Evolutionary conservation across 805 yeast genomes (phyloP), one percentile per base, ranked within the genome.

Genomic region (Starmerella powellii): DNA sequence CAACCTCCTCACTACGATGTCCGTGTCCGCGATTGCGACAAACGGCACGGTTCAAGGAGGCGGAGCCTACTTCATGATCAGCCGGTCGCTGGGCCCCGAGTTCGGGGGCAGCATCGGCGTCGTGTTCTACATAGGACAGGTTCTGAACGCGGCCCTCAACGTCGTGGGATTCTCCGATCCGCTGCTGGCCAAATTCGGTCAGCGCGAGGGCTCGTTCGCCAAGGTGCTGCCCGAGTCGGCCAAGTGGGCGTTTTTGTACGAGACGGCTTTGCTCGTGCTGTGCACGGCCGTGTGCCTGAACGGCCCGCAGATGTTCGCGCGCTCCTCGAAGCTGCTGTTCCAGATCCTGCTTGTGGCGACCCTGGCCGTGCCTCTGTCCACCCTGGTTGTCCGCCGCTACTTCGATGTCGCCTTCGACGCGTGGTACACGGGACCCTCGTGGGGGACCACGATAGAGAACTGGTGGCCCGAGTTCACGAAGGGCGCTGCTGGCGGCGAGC

Each of bases 21-120:
- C 95, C 17, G 78, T 91, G 45, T 82, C 94, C 42, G 98, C 98
- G 1, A 91, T 91, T 47, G 85, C 96, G 2, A 91, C 99, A 2
- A 91, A 91, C 57, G 99, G 99, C 18, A 85, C 94, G 0, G 97
- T 91, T 2, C 74, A 86, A 52, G 97, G 97, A 12, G 99, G 99
- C 13, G 99, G 99, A 37, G 96, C 97, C 0, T 91, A 91, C 59
- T 91, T 86, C 56, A 91, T 91, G 96, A 85, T 91, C 46, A 81
- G 94, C 27, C 70, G 99, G 51, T 80, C 94, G 27, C 65, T 91
- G 47, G 99, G 99, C 0, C 95, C 96, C 3, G 99, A 91, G 59
- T 91, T 91, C 62, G 99, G 99, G 21, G 98, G 98, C 3, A 81
- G 95, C 3, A 88, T 91, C 49, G 99, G 99, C 1, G 69, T 91